Conservation (phyloP, 805 yeast genomes). For the Saturnispora dispora region DNA sequence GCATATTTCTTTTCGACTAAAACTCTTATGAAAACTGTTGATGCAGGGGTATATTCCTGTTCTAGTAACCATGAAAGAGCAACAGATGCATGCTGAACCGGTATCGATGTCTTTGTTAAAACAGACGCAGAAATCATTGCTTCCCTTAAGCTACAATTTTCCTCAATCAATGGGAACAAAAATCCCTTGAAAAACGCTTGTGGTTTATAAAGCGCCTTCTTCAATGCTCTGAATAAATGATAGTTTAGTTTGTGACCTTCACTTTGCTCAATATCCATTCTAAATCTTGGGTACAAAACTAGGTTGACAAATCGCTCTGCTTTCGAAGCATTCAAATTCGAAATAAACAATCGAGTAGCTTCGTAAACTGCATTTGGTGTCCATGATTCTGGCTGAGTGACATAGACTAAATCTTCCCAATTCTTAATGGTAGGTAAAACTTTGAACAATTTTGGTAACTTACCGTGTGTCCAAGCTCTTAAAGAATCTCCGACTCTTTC, state of each 20-base stretch:
- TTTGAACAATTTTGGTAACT: slow-evolving; percentile 91
- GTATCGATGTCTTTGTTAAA: slow-evolving; percentile 79
- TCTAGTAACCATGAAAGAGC: slow-evolving; percentile 81
- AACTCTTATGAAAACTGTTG: slow-evolving; percentile 82
- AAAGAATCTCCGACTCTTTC: slow-evolving; percentile 83
- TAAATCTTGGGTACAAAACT: slow-evolving; percentile 63
- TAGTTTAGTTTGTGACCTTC: slow-evolving; percentile 79
- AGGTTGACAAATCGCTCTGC: slow-evolving; percentile 73
- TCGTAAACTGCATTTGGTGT: slow-evolving; percentile 91
- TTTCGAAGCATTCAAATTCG: slow-evolving; percentile 78
- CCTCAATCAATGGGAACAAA: slow-evolving; percentile 79
- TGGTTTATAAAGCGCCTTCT: slow-evolving; percentile 91
- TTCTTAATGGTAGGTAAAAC: slow-evolving; percentile 86
- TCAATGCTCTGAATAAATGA: slow-evolving; percentile 84
- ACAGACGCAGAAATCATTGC: slow-evolving; percentile 94
- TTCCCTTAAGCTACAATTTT: slow-evolving; percentile 85
- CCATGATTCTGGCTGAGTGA: slow-evolving; percentile 90
- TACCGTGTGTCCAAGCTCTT: slow-evolving; percentile 88
- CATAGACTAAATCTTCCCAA: slow-evolving; percentile 93
- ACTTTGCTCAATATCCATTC: slow-evolving; percentile 59
- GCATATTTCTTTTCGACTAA: slow-evolving; percentile 93
- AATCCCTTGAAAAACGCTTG: slow-evolving; percentile 97
- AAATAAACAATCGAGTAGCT: slow-evolving; percentile 89
- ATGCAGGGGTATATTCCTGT: slow-evolving; percentile 78
- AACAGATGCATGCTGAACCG: slow-evolving; percentile 92